Evolutionary conservation across 2,329 filamentous ascomycete genomes (phyloP), one percentile per base, ranked within the genome.

Genomic region (Dactylellina sp.): DNA sequence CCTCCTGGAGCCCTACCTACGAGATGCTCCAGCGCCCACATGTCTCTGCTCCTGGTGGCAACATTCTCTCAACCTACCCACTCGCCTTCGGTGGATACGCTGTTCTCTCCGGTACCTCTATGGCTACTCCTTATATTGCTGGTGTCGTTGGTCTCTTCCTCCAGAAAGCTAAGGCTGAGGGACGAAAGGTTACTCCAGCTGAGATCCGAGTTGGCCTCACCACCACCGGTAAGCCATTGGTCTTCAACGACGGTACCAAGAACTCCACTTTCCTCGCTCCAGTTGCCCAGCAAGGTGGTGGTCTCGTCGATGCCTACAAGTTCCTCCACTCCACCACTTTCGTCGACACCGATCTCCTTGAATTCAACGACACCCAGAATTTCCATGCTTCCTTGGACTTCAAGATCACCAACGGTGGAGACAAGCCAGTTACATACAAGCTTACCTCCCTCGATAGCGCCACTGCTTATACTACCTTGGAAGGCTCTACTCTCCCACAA

Each of bases 311-410:
- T 76, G 87, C 86, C 2, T 85, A 85, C 75, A 85, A 88, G 65
- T 86, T 87, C 2, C 85, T 87, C 4, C 83, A 85, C 76, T 81
- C 85, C 14, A 86, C 83, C 1, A 84, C 84, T 1, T 77, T 86
- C 11, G 81, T 89, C 18, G 84, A 84, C 76, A 84, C 83, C 7
- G 85, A 85, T n/a, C 86, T 84, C 79, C 80, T 90, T 12, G 84
- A 86, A 2, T 89, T 89, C 81, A 89, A 89, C 78, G 88, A 90
- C 79, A 88, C 87, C 0, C 85, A 86, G 75, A 79, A 89, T 81
- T 84, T 88, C 75, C 79, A 79, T 49, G 79, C 81, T 9, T 81
- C 81, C 1, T 81, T 84, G 46, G 83, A 84, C 75, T 87, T 89
- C 78, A 84, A 82, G 40, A 82, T 90, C 76, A 83, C 80, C 77